These are phyloP conservation scores for Teratosphaeriaceae sp. DNA, from an alignment of 2,329 filamentous ascomycete species.

Conservation along the genomic window DNA sequence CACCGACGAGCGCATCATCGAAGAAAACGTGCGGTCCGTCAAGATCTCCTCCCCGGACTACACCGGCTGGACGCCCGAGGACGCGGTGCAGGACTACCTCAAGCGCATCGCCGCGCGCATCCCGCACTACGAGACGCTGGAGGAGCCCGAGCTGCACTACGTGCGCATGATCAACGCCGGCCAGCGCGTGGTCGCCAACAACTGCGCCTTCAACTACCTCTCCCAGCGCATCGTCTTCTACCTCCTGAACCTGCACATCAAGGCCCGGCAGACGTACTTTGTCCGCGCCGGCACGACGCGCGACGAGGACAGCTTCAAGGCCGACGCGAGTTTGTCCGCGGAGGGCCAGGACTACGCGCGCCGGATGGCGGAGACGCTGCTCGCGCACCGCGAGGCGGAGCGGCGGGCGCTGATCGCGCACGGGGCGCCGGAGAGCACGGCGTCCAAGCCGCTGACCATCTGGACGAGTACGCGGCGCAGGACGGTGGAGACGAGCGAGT, in stretches of 20 bases:
- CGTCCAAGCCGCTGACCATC: slow-evolving; percentile 73
- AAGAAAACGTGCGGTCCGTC: slow-evolving; percentile 93
- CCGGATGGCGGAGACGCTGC: slow-evolving; percentile 77
- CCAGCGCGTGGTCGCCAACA: slow-evolving; percentile 89
- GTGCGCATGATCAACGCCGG: slow-evolving; percentile 99
- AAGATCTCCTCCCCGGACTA: slow-evolving; percentile 99
- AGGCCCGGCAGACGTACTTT: slow-evolving; percentile 89
- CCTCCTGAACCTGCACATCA: slow-evolving; percentile 94
- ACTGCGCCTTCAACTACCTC: slow-evolving; percentile 92
- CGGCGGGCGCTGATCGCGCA: slow-evolving; percentile 60
- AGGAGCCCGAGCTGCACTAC: slow-evolving; percentile 88
- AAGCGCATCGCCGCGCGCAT: slow-evolving; percentile 86
- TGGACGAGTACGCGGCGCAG: slow-evolving; percentile 92
- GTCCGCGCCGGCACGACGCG: slow-evolving; percentile 76
- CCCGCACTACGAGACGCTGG: slow-evolving; percentile 94
- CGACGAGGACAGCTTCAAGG: slow-evolving; percentile 89
- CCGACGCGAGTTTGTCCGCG: slow-evolving; percentile 75
- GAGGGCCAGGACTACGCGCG: slow-evolving; percentile 74
- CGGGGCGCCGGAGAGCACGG: slow-evolving; percentile 56
- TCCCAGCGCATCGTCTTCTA: slow-evolving; percentile 98
- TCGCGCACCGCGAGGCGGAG: slow-evolving; percentile 79
- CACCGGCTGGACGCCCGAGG: slow-evolving; percentile 81
- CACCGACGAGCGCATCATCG: slow-evolving; percentile 85
- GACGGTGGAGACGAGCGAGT: slow-evolving; percentile 83
- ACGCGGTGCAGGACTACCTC: slow-evolving; percentile 88